Conservation (phyloP, 805 yeast genomes). For the Cyberlindnera galapagoensis region DNA sequence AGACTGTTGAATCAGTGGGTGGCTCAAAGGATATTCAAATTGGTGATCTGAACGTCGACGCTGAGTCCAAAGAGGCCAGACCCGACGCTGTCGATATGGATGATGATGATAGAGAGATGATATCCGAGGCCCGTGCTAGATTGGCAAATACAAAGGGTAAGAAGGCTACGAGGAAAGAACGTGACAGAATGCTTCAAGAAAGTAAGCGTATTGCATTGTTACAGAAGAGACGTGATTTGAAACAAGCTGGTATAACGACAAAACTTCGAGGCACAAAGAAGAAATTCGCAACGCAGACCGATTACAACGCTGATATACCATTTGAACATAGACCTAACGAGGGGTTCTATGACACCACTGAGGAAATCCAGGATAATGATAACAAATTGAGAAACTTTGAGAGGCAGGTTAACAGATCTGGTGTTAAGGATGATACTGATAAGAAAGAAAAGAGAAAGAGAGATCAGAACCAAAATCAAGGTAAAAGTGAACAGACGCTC, state of each 20-base stretch:
- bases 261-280: constrained; percentile 44
- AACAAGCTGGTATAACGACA: constrained; percentile 67
- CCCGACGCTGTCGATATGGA: constrained; percentile 78
- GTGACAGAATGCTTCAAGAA: constrained; percentile 80
- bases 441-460: constrained; percentile 27
- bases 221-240: constrained; percentile 75
- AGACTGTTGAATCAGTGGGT: constrained; percentile 35
- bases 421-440: constrained; percentile 32
- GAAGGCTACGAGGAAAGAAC: constrained; percentile 82
- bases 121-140: constrained; percentile 91
- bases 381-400: constrained; percentile 36
- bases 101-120: constrained; percentile 87
- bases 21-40: constrained; percentile 27
- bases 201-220: constrained; percentile 67
- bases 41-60: constrained; percentile 61
- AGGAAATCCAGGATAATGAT: constrained; percentile 44
- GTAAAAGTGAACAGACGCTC: constrained; percentile 20
- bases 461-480: constrained; percentile 22
- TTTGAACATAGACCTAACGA: constrained; percentile 63
- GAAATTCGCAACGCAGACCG: constrained; percentile 55
- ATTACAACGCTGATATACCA: constrained; percentile 78
- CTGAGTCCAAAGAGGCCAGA: constrained; percentile 73
- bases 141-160: constrained; percentile 90
- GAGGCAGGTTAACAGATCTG: constrained; percentile 34
- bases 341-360: constrained; percentile 62